Evolutionary conservation across 192 early-diverging fungal species (phyloP).

Genomic region (Podila verticillata): DNA sequence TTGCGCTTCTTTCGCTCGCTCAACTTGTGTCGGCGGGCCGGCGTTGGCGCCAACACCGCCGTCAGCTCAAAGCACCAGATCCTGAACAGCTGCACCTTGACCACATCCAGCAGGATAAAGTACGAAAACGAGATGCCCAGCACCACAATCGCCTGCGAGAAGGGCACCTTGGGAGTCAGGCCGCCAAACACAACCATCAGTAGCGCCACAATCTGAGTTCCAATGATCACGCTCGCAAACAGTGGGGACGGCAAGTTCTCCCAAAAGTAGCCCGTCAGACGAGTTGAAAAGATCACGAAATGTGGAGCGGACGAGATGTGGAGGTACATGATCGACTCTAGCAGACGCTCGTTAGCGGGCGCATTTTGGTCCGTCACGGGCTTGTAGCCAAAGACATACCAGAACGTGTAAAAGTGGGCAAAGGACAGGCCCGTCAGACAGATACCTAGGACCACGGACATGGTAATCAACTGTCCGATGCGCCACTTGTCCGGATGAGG

Average conservation of each 20-base stretch:
- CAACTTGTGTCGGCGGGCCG: conserved; percentile 64
- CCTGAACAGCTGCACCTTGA: conserved; percentile 82
- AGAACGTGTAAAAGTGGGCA: conserved; percentile 82
- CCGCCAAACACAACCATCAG: conserved; percentile 74
- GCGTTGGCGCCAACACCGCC: conserved; percentile 77
- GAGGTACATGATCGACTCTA: conserved; percentile 86
- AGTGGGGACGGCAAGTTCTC: conserved; percentile 74
- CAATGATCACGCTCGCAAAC: conserved; percentile 76
- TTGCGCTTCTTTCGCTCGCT: conserved; percentile 31
- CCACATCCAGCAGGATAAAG: conserved; percentile 81
- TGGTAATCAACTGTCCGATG: conserved; percentile 88
- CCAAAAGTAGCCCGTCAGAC: conserved; percentile 82
- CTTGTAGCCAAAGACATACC: conserved; percentile 18
- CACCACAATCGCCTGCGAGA: conserved; percentile 67
- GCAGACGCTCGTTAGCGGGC: conserved; percentile 50
- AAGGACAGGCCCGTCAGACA: conserved; percentile 83
- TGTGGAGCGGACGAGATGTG: conserved; percentile 82
- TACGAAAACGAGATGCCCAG: conserved; percentile 73
- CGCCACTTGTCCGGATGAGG: conserved; percentile 94
- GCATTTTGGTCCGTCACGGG: conserved; percentile 50
- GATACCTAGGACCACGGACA: conserved; percentile 80
- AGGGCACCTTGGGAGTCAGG: conserved; percentile 58
- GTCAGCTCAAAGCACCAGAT: conserved; percentile 87
- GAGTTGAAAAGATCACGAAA: conserved; percentile 91
- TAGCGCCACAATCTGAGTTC: conserved; percentile 87